phyloP scores from a whole-genome alignment of 1,139 yeast genomes.

The Taphrina deformans region DNA sequence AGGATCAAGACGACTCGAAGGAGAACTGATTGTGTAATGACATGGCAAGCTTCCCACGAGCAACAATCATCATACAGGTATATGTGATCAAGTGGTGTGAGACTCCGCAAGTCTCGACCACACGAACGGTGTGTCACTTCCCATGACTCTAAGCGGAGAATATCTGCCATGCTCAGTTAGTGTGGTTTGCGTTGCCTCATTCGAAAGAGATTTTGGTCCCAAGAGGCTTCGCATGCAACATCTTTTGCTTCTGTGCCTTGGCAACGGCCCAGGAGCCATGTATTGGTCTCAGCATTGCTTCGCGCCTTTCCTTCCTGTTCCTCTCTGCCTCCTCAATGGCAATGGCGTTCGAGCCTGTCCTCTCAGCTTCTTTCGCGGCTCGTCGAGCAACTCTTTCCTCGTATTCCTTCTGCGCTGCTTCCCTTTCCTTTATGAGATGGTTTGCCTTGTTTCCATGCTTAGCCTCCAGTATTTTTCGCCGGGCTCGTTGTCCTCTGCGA shows the following conservation, averaged over 20 bases:
- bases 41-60: too few species aligned
- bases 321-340: conserved; percentile 44
- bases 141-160: too few species aligned
- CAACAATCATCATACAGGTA: too few species aligned
- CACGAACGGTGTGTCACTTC: background rate
- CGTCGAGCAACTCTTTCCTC: conserved; percentile 49
- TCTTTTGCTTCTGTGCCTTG: conserved; percentile 56
- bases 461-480: conserved; percentile 93
- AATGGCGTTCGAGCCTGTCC: conserved; percentile 36
- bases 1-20: too few species aligned
- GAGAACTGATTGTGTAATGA: too few species aligned
- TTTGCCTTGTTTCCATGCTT: conserved; percentile 84
- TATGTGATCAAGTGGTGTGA: background rate
- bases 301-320: conserved; percentile 47
- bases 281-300: conserved; percentile 46
- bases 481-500: conserved; percentile 94
- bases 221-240: conserved; percentile 57
- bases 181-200: background rate
- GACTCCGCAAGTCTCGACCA: background rate
- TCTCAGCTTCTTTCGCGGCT: conserved; percentile 46
- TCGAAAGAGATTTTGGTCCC: conserved; percentile 82
- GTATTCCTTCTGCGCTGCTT: conserved; percentile 55
- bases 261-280: conserved; percentile 97
- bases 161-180: too few species aligned
- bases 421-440: conserved; percentile 68